Evolutionary conservation across 805 yeast species (phyloP).

Genomic region (Saccharomycopsis lassenensis): DNA sequence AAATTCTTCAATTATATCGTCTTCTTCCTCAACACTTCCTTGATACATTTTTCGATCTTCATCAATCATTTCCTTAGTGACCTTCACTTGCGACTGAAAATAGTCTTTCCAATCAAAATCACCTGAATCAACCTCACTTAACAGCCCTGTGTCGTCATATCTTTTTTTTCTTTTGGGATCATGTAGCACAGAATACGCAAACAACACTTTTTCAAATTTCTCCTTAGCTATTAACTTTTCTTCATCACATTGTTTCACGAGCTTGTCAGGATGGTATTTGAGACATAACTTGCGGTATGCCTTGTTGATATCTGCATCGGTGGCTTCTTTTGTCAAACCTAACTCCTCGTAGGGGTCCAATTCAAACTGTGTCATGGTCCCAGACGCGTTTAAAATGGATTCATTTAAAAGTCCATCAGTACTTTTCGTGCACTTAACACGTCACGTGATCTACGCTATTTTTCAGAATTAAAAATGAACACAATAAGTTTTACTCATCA

Average conservation of each 20-base stretch:
- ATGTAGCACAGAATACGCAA: slow-evolving; percentile 58
- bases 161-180: slow-evolving; percentile 44
- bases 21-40: slow-evolving; percentile 43
- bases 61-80: slow-evolving; percentile 55
- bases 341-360: slow-evolving; percentile 53
- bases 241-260: slow-evolving; percentile 26
- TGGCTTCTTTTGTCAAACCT: slow-evolving; percentile 29
- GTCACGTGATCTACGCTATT: no score
- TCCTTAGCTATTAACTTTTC: slow-evolving; percentile 26
- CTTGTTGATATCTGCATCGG: slow-evolving; percentile 49
- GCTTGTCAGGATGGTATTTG: slow-evolving; percentile 63
- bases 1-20: slow-evolving; percentile 54
- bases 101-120: slow-evolving; percentile 49
- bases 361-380: no score
- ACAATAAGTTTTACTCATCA: no score
- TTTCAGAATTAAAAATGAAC: no score
- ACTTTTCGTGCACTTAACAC: no score
- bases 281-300: slow-evolving; percentile 57
- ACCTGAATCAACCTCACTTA: slow-evolving; percentile 31
- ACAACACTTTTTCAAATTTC: slow-evolving; percentile 60
- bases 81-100: slow-evolving; percentile 34
- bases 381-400: no score
- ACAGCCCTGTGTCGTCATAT: slow-evolving; percentile 63
- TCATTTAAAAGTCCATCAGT: no score
- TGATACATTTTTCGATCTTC: slow-evolving; percentile 60